These are phyloP conservation scores for Brachypodium distachyon DNA, from an alignment of 202 grass and related monocot species.

Conservation along the genomic window DNA sequence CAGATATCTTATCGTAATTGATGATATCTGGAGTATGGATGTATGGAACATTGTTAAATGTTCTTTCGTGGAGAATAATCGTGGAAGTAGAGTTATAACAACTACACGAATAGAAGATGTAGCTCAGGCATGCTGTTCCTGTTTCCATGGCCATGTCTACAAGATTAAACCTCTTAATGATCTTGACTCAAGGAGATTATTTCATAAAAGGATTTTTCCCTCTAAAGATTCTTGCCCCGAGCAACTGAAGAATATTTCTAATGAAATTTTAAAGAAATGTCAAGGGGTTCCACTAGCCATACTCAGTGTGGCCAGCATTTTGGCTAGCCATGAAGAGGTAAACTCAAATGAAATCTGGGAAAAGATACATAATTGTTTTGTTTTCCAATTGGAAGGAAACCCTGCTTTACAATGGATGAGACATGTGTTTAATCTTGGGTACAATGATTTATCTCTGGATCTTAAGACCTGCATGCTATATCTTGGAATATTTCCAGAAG, in stretches of 20 bases:
- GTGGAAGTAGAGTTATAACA: not conserved
- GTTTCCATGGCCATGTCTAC: not conserved
- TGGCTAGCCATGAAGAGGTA: not conserved
- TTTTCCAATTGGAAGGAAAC: not conserved
- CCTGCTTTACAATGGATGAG: not conserved
- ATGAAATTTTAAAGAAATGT: constrained; percentile 12
- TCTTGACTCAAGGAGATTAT: constrained; percentile 6
- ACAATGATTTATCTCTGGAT: not conserved
- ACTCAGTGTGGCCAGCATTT: not conserved
- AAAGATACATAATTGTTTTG: not conserved
- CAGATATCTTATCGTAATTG: not conserved
- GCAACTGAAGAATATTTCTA: not conserved
- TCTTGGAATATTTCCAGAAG: constrained; percentile 24
- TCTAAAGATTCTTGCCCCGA: constrained; percentile 11
- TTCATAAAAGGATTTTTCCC: not conserved
- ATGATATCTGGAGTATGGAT: not conserved
- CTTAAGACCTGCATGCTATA: constrained; percentile 9
- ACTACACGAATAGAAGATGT: not conserved
- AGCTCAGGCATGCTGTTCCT: not conserved
- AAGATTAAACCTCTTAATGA: constrained; percentile 15
- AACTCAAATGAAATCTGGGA: not conserved
- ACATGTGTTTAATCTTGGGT: constrained; percentile 10
- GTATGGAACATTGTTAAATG: not conserved
- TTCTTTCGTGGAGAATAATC: not conserved
- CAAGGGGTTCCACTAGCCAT: constrained; percentile 17